A percentile compares a stretch with the other conserved stretches of the same genome.
phyloP scores from a whole-genome alignment of 768 basidiomycete genomes.

The Saitozyma podzolica region DNA sequence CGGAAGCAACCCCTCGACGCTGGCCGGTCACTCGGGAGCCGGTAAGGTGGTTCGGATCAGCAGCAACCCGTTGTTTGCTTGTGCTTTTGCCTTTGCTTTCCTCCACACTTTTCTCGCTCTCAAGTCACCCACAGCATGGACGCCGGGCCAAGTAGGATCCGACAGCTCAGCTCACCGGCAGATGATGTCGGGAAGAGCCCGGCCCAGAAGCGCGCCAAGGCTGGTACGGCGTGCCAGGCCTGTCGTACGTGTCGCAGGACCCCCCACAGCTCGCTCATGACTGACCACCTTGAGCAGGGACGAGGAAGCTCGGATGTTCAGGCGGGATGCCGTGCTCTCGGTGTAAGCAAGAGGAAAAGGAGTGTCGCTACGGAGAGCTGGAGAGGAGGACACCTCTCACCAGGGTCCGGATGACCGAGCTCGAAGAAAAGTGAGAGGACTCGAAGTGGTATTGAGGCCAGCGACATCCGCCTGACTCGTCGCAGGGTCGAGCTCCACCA shows the following conservation, averaged over 20 bases:
- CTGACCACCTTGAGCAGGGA: background rate
- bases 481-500: conserved; percentile 7
- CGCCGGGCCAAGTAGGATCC: too few species aligned
- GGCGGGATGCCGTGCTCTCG: conserved; percentile 9
- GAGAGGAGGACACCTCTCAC: conserved; percentile 14
- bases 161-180: too few species aligned
- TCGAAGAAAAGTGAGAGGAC: conserved; percentile 13
- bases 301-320: conserved; percentile 12
- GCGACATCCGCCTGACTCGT: background rate
- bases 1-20: too few species aligned
- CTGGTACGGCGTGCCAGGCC: conserved; percentile 7
- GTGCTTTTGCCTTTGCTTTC: too few species aligned
- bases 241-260: conserved; percentile 5
- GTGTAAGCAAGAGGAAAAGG: conserved; percentile 7
- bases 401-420: conserved; percentile 19
- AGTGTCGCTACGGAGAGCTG: conserved; percentile 6
- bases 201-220: background rate
- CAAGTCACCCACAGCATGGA: too few species aligned
- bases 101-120: too few species aligned
- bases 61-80: too few species aligned
- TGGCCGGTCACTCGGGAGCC: too few species aligned
- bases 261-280: background rate
- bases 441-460: background rate
- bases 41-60: too few species aligned
- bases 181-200: too few species aligned